A percentile compares a stretch with the other conserved stretches of the same genome.
phyloP scores from a whole-genome alignment of 176 grass and related monocot genomes.

The Musa acuminata region DNA sequence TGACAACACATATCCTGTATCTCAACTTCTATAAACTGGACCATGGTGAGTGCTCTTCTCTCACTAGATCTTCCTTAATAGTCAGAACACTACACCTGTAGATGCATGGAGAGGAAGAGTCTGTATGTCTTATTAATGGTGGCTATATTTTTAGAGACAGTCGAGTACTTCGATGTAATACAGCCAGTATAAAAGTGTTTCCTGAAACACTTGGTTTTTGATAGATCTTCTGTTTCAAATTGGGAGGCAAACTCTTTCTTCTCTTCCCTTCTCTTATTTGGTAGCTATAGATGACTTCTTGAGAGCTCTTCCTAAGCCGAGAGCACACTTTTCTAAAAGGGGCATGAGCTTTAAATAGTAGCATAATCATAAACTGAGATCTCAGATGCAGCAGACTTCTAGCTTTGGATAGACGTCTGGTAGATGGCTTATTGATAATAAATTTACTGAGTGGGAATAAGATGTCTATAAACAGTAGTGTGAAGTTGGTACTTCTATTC shows the following conservation, averaged over 20 bases:
- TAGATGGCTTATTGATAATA: background rate
- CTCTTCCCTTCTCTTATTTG: too few species aligned
- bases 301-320: too few species aligned
- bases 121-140: too few species aligned
- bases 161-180: background rate
- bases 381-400: background rate
- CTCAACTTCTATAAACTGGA: slow-evolving; percentile 87
- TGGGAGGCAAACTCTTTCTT: too few species aligned
- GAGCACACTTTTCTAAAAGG: too few species aligned
- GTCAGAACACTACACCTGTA: background rate
- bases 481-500: background rate
- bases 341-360: too few species aligned
- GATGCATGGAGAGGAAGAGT: too few species aligned
- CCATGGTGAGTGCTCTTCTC: slow-evolving; percentile 39
- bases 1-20: slow-evolving; percentile 96
- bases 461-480: background rate
- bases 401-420: background rate
- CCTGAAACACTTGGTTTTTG: too few species aligned
- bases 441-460: background rate
- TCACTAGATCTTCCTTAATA: background rate
- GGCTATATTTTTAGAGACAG: background rate
- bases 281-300: too few species aligned
- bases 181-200: background rate
- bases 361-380: too few species aligned
- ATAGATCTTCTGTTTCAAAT: too few species aligned